phyloP scores from a whole-genome alignment of 1,284 basidiomycete species.

The Ustilago hordei region DNA sequence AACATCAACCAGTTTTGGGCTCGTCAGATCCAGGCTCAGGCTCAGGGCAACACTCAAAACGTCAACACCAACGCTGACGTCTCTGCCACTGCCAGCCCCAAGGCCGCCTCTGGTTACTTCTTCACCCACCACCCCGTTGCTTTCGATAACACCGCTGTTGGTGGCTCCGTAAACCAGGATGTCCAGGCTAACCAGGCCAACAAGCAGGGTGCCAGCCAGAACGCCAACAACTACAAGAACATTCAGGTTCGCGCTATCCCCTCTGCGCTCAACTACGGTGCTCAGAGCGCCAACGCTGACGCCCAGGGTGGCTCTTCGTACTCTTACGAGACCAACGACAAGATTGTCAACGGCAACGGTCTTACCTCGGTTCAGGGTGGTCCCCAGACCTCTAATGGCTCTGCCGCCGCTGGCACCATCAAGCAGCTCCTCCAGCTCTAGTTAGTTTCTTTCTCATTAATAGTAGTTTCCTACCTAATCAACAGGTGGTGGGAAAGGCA shows the following conservation, averaged over 20 bases:
- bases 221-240: conserved; percentile 6
- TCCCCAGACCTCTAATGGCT: conserved; percentile 27
- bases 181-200: conserved; percentile 25
- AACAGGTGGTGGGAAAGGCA: not conserved
- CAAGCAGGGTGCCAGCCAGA: conserved; percentile 29
- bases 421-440: conserved; percentile 35
- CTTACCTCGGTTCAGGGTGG: conserved; percentile 27
- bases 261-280: conserved; percentile 14
- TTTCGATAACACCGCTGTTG: conserved; percentile 21
- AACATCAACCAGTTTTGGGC: conserved; percentile 16
- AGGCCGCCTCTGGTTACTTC: conserved; percentile 24
- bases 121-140: conserved; percentile 33
- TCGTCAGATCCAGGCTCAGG: conserved; percentile 23
- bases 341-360: conserved; percentile 30
- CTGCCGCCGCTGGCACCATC: conserved; percentile 28
- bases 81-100: conserved; percentile 13
- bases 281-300: conserved; percentile 31
- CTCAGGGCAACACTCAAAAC: conserved; percentile 31
- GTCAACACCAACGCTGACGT: conserved; percentile 19
- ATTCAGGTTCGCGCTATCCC: conserved; percentile 9
- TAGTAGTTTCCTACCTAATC: conserved; percentile 4
- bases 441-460: not conserved
- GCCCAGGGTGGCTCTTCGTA: conserved; percentile 18
- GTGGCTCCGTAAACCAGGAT: conserved; percentile 23
- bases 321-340: conserved; percentile 37